Base-by-base conservation (phyloP, 257 asterid genomes). In the Nicotiana noctiflora region DNA sequence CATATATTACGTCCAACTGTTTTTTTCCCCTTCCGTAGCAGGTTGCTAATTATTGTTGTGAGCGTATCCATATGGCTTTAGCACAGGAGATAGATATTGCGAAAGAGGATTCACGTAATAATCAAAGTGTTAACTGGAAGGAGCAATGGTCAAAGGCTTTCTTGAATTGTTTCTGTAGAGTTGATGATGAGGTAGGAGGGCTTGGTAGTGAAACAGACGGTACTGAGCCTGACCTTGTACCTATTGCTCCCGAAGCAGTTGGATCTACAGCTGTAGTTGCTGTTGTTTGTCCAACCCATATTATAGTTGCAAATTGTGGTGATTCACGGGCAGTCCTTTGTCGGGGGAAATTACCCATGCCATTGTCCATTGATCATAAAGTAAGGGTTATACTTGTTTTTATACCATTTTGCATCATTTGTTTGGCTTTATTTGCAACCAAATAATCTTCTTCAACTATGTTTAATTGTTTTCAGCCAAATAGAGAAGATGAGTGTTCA, bases 211-310 rank as follows among this genome's bases (percentile, higher is more conserved):
- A 31, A 51, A 80, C 84, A 19, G 86, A 78, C 17, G 81, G 67
- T 52, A 51, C 44, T 44, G 80, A 79, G 32, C 74, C 85, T 21
- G 75, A 44, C 66, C 83, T 77, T 79, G 70, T 37, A 44, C 89
- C 92, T 11, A 37, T 89, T n/a, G 93, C 98, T 79, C 98, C 97
- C 2, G 97, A 91, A 64, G 90, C 98, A 7, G 97, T 92, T 81
- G 98, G 98, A 82, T 93, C 98, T 60, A 94, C 98, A 0, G 98
- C 98, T 75, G 94, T 92, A 81, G 98, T 92, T 57, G 95, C 92
- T 10, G 70, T 94, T 76, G 90, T 94, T 83, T 86, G 91, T 70
- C 75, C 95, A 4, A 87, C 90, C 6, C 96, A 90, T 77, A 90
- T 94, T 75, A 89, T 94, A 25, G 98, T 94, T 53, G 98, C 97